A percentile compares a stretch with the other conserved stretches of the same genome.
phyloP scores from a whole-genome alignment of 768 basidiomycete species.

The Suillus paluster region DNA sequence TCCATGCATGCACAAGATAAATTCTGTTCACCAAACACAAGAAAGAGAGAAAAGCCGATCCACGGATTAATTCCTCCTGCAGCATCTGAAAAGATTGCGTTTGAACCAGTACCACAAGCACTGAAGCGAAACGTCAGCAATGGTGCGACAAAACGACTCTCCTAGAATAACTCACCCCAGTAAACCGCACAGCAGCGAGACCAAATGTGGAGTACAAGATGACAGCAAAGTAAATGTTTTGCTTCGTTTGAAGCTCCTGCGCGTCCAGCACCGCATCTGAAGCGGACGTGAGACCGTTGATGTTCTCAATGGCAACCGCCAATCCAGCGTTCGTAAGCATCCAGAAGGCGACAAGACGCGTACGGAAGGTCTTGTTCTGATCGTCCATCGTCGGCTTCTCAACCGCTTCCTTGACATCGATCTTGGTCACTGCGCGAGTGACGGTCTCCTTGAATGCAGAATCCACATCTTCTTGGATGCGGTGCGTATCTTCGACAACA shows the following conservation, averaged over 20 bases:
- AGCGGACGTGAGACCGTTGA: conserved; percentile 61
- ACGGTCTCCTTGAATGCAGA: conserved; percentile 92
- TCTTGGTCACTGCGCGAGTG: conserved; percentile 80
- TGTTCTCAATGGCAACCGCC: conserved; percentile 75
- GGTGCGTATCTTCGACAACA: conserved; percentile 86
- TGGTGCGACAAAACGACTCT: conserved; percentile 5
- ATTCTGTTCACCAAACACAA: conserved; percentile 17
- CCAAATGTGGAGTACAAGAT: conserved; percentile 83
- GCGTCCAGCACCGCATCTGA: conserved; percentile 45
- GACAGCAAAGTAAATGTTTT: conserved; percentile 72
- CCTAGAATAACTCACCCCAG: conserved; percentile 58
- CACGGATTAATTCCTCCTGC: conserved; percentile 64
- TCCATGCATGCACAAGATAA: conserved; percentile 25
- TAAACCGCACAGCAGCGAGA: conserved; percentile 72
- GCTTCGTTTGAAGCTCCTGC: conserved; percentile 44
- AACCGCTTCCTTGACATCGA: conserved; percentile 62
- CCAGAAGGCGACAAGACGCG: conserved; percentile 83
- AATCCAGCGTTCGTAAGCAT: conserved; percentile 74
- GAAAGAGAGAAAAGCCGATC: conserved; percentile 5
- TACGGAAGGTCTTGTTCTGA: conserved; percentile 91
- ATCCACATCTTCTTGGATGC: conserved; percentile 88
- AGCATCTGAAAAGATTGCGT: conserved; percentile 82
- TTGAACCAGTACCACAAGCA: conserved; percentile 84
- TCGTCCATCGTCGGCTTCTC: conserved; percentile 90
- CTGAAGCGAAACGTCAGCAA: conserved; percentile 40